Evolutionary conservation across 495 filamentous ascomycete species (phyloP).

Genomic region (Podospora comata): DNA sequence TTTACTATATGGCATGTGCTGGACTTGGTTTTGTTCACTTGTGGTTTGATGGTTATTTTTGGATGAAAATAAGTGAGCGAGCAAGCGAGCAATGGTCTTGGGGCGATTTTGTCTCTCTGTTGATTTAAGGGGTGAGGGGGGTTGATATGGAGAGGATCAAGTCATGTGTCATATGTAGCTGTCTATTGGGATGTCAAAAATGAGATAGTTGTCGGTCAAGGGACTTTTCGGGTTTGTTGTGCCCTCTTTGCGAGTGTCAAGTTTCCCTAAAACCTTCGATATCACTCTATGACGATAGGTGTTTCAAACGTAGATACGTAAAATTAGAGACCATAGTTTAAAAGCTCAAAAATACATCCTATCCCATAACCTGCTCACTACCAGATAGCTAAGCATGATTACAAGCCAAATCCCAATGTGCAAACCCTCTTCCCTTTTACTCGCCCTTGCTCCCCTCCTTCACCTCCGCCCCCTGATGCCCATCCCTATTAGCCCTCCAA

Average conservation of each 20-base stretch:
- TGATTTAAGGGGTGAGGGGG: neutral
- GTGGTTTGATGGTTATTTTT: neutral
- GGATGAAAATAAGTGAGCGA: neutral
- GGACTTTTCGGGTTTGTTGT: neutral
- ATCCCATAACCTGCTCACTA: too few species aligned
- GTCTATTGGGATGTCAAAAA: neutral
- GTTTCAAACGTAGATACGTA: too few species aligned
- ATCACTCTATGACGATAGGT: too few species aligned
- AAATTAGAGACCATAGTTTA: too few species aligned
- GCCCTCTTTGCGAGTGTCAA: too few species aligned
- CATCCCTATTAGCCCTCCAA: conserved; percentile 91
- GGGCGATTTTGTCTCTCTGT: neutral
- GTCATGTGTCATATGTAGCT: neutral
- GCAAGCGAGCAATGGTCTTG: neutral
- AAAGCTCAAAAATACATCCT: too few species aligned
- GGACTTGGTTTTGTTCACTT: conserved; percentile 1
- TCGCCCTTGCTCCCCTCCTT: neutral
- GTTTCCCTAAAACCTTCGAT: too few species aligned
- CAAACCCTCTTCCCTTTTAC: too few species aligned
- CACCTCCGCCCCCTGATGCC: conserved; percentile 50
- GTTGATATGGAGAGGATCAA: neutral
- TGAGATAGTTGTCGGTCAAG: neutral
- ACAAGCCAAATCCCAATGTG: too few species aligned
- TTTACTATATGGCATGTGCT: neutral
- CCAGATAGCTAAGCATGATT: too few species aligned